These are phyloP conservation scores for Astragalus glycyphyllos DNA, from an alignment of 306 rosid species.

Conservation along the genomic window DNA sequence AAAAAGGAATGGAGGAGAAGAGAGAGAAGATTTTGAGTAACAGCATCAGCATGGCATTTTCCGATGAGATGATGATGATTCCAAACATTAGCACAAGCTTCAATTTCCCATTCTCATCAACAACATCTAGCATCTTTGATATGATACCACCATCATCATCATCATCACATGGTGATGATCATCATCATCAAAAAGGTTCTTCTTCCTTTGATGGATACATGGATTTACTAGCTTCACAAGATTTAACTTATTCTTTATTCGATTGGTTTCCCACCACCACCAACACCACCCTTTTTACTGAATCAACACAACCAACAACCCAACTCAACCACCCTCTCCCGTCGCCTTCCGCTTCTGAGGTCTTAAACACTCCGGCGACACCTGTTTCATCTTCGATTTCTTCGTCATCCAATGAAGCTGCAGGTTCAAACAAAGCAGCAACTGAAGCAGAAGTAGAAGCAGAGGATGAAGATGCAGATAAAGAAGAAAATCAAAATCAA, in stretches of 20 bases:
- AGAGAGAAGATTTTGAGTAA: constrained; percentile 30
- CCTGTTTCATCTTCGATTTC: constrained; percentile 76
- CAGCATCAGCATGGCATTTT: constrained; percentile 47
- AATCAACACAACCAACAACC: background rate
- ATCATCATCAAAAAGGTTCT: constrained; percentile 33
- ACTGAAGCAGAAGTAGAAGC: background rate
- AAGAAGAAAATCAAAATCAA: constrained; percentile 36
- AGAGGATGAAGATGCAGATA: constrained; percentile 37
- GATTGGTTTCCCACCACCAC: constrained; percentile 49
- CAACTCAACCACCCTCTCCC: constrained; percentile 24
- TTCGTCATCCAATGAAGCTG: constrained; percentile 66
- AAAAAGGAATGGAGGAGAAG: constrained; percentile 64
- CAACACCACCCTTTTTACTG: background rate
- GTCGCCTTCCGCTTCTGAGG: constrained; percentile 67
- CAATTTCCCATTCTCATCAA: constrained; percentile 10
- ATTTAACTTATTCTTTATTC: constrained; percentile 48
- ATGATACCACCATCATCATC: constrained; percentile 21
- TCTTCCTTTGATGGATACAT: constrained; percentile 55
- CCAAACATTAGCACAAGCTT: constrained; percentile 31
- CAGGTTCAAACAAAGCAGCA: background rate
- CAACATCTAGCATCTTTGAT: constrained; percentile 57
- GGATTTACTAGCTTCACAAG: constrained; percentile 50
- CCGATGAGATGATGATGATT: constrained; percentile 51
- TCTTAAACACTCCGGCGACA: constrained; percentile 65
- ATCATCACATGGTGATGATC: constrained; percentile 33